Percentiles rank a stretch among this genome's conserved stretches.
phyloP scores from a whole-genome alignment of 176 grass and related monocot species.

The Avena insularis region DNA sequence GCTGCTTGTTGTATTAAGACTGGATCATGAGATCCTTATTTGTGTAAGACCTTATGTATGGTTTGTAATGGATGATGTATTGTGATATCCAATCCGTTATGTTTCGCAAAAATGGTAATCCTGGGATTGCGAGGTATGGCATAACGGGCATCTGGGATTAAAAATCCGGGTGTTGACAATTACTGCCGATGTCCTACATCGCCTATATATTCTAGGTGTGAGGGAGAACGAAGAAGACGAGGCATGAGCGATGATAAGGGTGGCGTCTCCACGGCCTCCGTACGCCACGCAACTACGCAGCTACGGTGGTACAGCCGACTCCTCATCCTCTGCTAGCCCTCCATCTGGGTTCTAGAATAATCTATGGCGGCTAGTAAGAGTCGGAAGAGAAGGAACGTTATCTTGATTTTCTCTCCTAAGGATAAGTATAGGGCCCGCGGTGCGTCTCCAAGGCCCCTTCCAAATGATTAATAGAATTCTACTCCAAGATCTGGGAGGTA shows the following conservation, averaged over 20 bases:
- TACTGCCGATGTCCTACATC: too few species aligned
- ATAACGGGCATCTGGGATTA: too few species aligned
- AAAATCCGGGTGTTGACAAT: too few species aligned
- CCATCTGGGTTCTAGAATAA: neutral
- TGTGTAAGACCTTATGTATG: too few species aligned
- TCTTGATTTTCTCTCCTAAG: constrained; percentile 36
- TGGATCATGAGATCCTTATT: too few species aligned
- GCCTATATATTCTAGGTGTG: too few species aligned
- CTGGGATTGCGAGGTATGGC: too few species aligned
- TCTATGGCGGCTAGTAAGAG: too few species aligned
- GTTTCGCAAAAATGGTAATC: too few species aligned
- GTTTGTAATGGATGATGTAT: too few species aligned
- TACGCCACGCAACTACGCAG: neutral
- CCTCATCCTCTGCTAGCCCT: neutral
- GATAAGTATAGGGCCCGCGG: constrained; percentile 20
- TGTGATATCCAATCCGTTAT: too few species aligned
- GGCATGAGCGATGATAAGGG: constrained; percentile 36
- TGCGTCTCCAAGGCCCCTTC: neutral
- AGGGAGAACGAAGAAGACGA: neutral
- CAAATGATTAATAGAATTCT: constrained; percentile 69
- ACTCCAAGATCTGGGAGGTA: constrained; percentile 88
- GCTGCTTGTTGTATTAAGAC: too few species aligned
- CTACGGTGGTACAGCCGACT: neutral
- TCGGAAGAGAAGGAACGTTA: neutral
- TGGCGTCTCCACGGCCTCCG: constrained; percentile 13